Percentiles rank a stretch among this genome's conserved stretches.
Evolutionary conservation across 495 filamentous ascomycete genomes (phyloP).

Genomic region (Pseudevernia furfuracea): DNA sequence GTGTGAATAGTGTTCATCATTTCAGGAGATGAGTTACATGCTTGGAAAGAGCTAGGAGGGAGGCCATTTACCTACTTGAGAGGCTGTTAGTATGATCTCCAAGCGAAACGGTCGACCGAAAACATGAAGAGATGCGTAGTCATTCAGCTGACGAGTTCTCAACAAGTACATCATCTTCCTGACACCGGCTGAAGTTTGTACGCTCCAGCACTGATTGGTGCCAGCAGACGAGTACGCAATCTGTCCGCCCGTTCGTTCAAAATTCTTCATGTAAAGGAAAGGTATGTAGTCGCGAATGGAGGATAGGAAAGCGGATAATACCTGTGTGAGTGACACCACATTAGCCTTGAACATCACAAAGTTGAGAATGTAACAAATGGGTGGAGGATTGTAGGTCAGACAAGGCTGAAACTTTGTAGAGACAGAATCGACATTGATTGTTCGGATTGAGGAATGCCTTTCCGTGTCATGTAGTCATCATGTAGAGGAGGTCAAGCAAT

Average conservation of each 20-base stretch:
- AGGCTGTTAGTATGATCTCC: slow-evolving; percentile 14
- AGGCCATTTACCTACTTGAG: slow-evolving; percentile 23
- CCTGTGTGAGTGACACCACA: slow-evolving; percentile 46
- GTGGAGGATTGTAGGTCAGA: slow-evolving; percentile 54
- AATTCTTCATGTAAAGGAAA: slow-evolving; percentile 62
- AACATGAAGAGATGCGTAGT: slow-evolving; percentile 28
- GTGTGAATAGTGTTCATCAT: slow-evolving; percentile 96
- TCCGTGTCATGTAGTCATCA: slow-evolving; percentile 86
- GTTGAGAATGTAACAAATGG: slow-evolving; percentile 17
- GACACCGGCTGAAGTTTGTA: slow-evolving; percentile 81
- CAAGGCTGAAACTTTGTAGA: slow-evolving; percentile 94
- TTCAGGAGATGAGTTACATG: slow-evolving; percentile 38
- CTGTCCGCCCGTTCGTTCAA: slow-evolving; percentile 99
- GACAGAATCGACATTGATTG: slow-evolving; percentile 78
- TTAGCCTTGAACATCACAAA: slow-evolving; percentile 43
- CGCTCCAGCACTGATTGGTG: slow-evolving; percentile 62
- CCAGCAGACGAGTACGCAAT: slow-evolving; percentile 59
- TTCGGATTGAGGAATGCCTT: slow-evolving; percentile 99
- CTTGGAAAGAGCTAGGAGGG: slow-evolving; percentile 18
- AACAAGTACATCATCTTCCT: slow-evolving; percentile 73
- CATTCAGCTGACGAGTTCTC: slow-evolving; percentile 95
- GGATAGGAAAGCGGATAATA: slow-evolving; percentile 27
- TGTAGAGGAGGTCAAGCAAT: slow-evolving; percentile 24
- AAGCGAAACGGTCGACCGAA: background rate
- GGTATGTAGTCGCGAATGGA: slow-evolving; percentile 9